phyloP scores from a whole-genome alignment of 176 grass and related monocot species.

The Triticum monococcum region DNA sequence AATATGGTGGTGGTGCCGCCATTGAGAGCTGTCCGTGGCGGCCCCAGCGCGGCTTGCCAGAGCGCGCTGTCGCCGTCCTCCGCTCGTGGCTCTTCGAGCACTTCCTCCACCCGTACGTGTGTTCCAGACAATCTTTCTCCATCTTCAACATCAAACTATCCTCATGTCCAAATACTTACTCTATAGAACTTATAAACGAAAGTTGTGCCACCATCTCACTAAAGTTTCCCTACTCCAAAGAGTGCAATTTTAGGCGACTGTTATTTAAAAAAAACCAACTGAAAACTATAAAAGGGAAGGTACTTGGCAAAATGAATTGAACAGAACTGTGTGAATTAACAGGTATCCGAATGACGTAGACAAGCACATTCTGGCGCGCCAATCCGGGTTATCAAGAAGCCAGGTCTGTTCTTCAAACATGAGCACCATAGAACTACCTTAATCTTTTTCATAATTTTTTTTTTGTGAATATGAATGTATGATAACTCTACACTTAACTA shows the following conservation, averaged over 20 bases:
- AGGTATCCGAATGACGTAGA: constrained; percentile 87
- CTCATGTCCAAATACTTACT: neutral
- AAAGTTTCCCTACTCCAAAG: neutral
- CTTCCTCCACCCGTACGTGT: constrained; percentile 76
- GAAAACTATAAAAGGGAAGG: neutral
- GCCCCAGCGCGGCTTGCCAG: constrained; percentile 66
- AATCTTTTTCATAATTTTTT: neutral
- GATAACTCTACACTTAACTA: neutral
- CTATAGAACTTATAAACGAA: neutral
- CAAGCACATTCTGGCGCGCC: constrained; percentile 73
- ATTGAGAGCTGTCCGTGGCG: constrained; percentile 65
- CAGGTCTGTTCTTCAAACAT: constrained; percentile 40
- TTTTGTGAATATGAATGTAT: neutral
- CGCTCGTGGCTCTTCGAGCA: constrained; percentile 93
- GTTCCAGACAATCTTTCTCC: neutral
- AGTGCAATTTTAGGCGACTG: neutral
- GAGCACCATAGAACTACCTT: neutral
- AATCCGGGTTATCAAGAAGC: constrained; percentile 78
- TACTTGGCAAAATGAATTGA: neutral
- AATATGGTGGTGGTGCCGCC: neutral
- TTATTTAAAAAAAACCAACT: neutral
- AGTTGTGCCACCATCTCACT: neutral
- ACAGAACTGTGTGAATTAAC: neutral
- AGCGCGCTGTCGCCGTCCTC: constrained; percentile 64
- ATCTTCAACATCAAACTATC: neutral